A percentile compares a stretch with the other conserved stretches of the same genome.
Conservation (phyloP, 495 filamentous ascomycete species). For the Penicillium arizonense region DNA sequence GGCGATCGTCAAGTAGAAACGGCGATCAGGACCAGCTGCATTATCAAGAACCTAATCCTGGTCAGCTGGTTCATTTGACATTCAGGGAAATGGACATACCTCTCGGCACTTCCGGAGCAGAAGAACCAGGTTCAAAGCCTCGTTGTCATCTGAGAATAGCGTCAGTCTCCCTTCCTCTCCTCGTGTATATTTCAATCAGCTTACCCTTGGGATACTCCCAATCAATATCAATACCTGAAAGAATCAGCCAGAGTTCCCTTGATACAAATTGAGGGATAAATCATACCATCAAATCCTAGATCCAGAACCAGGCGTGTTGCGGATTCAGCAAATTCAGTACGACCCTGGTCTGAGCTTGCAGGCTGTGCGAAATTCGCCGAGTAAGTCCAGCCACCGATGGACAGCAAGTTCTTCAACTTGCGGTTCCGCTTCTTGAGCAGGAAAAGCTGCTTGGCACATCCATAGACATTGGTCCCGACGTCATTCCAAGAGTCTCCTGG, state of each 20-base stretch:
- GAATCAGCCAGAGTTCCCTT: constrained; percentile 10
- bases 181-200: background rate
- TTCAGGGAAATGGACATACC: constrained; percentile 22
- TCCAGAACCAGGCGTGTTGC: constrained; percentile 69
- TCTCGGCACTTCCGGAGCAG: constrained; percentile 65
- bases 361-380: constrained; percentile 79
- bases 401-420: constrained; percentile 86
- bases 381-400: constrained; percentile 97
- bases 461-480: constrained; percentile 44
- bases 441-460: constrained; percentile 88
- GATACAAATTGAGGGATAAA: background rate
- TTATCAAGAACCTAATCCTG: constrained; percentile 52
- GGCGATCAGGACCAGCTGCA: constrained; percentile 54
- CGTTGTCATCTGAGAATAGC: constrained; percentile 35
- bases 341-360: constrained; percentile 57
- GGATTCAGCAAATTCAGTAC: constrained; percentile 68
- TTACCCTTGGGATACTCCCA: constrained; percentile 57
- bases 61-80: background rate
- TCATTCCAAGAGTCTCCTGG: constrained; percentile 46
- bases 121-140: constrained; percentile 69
- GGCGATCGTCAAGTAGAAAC: constrained; percentile 77
- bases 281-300: constrained; percentile 58
- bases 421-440: constrained; percentile 86
- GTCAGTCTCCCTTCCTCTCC: constrained; percentile 3
- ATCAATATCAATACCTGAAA: constrained; percentile 57